Evolutionary conservation across 768 basidiomycete genomes (phyloP).

Genomic region (Paxillus ammoniavirescens): DNA sequence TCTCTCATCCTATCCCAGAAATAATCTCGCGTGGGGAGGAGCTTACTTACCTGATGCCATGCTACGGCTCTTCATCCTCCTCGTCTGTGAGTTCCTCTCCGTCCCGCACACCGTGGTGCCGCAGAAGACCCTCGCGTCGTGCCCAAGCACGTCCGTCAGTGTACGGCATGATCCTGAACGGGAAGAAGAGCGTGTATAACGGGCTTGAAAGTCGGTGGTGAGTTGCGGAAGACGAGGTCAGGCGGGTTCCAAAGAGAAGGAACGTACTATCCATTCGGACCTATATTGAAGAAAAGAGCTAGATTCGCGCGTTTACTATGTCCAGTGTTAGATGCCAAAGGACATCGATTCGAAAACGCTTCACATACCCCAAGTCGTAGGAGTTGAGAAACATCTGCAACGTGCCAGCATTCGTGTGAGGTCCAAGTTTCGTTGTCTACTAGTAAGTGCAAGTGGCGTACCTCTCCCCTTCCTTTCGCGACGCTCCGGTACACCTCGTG

Average conservation of each 20-base stretch:
- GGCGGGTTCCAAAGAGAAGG: not conserved
- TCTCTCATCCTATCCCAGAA: constrained; percentile 42
- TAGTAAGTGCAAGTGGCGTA: constrained; percentile 30
- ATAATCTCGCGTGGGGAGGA: not conserved
- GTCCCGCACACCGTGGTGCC: constrained; percentile 59
- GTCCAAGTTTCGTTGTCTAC: not conserved
- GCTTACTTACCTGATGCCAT: constrained; percentile 4
- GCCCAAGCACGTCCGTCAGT: constrained; percentile 86
- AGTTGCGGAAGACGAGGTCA: not conserved
- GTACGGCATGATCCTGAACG: constrained; percentile 74
- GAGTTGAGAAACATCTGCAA: constrained; percentile 80
- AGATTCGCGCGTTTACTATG: constrained; percentile 63
- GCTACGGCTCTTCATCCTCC: constrained; percentile 39
- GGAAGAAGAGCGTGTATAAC: constrained; percentile 75
- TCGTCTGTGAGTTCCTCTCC: constrained; percentile 92
- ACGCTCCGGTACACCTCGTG: constrained; percentile 71
- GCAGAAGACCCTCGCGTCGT: constrained; percentile 59
- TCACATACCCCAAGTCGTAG: constrained; percentile 78
- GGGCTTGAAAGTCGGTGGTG: constrained; percentile 46
- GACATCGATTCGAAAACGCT: not conserved
- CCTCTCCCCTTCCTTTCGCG: constrained; percentile 70
- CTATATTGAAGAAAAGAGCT: constrained; percentile 84
- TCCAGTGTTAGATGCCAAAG: not conserved
- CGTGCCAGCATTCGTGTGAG: not conserved
- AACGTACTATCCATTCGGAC: constrained; percentile 77